Evolutionary conservation across 768 basidiomycete species (phyloP), one percentile per base, ranked within the genome.

Genomic region (Lenzites betulinus): DNA sequence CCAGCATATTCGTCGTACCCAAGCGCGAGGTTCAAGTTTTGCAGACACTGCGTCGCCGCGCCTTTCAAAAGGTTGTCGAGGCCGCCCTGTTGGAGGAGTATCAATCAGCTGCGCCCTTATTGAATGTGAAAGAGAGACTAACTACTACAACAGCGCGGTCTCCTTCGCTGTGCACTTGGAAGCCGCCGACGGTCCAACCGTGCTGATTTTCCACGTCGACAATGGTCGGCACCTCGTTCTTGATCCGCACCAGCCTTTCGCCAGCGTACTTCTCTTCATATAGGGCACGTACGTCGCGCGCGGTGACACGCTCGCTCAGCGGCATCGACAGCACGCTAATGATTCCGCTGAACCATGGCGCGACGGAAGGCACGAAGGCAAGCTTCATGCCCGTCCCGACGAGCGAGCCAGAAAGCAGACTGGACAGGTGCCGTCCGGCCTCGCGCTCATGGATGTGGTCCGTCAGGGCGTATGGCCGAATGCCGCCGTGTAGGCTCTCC

Each of bases 371-470:
- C 50, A 93, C 77, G 75, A 99, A 98, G 33, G 90, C 92, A 51
- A 98, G 70, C 66, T 87, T 83, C 54, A 89, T 66, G n/a, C 51
- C 51, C 22, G 39, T 28, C n/a, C 47, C 23, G 6, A 25, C 28
- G 3, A 22, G 15, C 46, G 49, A 50, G 30, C 65, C 64, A 25
- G 71, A 54, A 41, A 88, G 75, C 36, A 93, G 82, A 3, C 73
- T 74, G 8, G 90, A 85, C 51, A 99, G 86, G 73, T 97, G 97
- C 65, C 78, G 78, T 2, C 88, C 87, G 0, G 95, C 93, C 75
- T 99, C 97, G 46, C 97, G 91, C 74, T 99, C 97, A 79, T 99
- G 97, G 69, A 99, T 97, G 76, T 99, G 97, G 73, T 95, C 95
- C 15, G 97, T 99, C 49, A 99, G 77, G 0, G 93, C 69, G 76